Base-by-base conservation (phyloP, 2,329 filamentous ascomycete genomes). In the Ophiocordyceps polyrhachis-furcata region DNA sequence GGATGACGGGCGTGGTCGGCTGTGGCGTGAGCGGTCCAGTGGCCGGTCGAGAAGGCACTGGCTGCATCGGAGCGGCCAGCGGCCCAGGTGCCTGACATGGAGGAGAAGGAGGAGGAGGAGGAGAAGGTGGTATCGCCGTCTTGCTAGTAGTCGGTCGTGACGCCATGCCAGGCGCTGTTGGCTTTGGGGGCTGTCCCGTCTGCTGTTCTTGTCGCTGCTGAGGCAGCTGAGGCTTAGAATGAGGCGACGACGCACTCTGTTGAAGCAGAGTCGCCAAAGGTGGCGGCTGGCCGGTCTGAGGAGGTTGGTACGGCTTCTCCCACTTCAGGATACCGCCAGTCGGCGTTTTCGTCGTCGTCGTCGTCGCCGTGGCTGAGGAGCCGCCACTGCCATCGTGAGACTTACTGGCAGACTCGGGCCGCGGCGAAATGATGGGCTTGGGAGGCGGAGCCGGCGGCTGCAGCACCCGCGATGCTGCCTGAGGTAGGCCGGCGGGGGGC, bases 221-320 rank as follows among this genome's bases (percentile, higher is more conserved):
- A 20, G 11, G n/a, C 5, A 14, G 19, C 28, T 28, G 31, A 8
- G 12, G 32, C 4, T 12, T 6, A 12, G 37, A 12, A 6, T 25
- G 35, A 4, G 42, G 44, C 21, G 49, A 46, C 19, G 47, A 49
- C 31, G 51, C 42, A 9, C 51, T 49, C 29, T 56, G 52, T 19
- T 56, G 55, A 21, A 50, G 43, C 25, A 54, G 57, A 31, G 54
- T 19, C 35, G 32, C 15, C 32, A 17, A 37, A 5, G 32, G 32
- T n/a, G 15, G 35, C 35, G 35, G 35, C 20, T 54, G 55, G 40
- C 51, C 45, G 19, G 53, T 23, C 12, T 55, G 54, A 3, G 55
- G 56, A 40, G 62, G 62, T 45, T 63, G 62, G 47, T 65, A 63
- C 12, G 63, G 61, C 50, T 62, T 63, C 50, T 65, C 63, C 63